phyloP scores from a whole-genome alignment of 148 eudicot genomes.

The Camellia sinensis region DNA sequence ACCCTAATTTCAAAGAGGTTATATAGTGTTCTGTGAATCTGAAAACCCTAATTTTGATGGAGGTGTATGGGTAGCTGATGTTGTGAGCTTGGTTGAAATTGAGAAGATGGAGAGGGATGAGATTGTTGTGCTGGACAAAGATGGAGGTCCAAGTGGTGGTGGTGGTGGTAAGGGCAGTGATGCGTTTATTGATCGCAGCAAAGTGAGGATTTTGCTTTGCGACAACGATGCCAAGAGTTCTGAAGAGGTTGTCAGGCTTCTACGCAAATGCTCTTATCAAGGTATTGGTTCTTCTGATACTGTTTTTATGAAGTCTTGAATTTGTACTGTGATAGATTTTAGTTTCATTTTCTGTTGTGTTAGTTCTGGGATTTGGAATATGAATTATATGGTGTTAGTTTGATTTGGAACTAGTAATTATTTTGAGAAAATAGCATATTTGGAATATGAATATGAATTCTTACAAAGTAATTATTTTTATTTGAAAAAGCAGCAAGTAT shows the following conservation, averaged over 20 bases:
- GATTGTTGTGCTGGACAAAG: constrained; percentile 14
- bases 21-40: constrained; percentile 22
- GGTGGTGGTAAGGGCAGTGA: constrained; percentile 49
- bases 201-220: constrained; percentile 81
- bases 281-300: constrained; percentile 35
- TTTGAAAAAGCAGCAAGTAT: neutral
- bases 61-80: neutral
- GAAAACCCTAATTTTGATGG: neutral
- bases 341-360: neutral
- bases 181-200: constrained; percentile 80
- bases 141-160: constrained; percentile 26
- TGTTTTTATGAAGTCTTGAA: too few relatives aligned
- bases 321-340: neutral
- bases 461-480: neutral
- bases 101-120: constrained; percentile 31
- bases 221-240: constrained; percentile 67
- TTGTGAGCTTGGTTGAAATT: constrained; percentile 1
- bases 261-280: constrained; percentile 83
- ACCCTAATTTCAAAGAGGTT: constrained; percentile 39
- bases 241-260: constrained; percentile 55
- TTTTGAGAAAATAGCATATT: neutral
- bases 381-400: neutral
- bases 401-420: neutral
- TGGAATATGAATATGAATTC: neutral
- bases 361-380: neutral